A percentile compares a stretch with the other conserved stretches of the same genome.
These are phyloP conservation scores for Phytophthora crassamura DNA, from an alignment of 352 stramenopile species.

Conservation along the genomic window DNA sequence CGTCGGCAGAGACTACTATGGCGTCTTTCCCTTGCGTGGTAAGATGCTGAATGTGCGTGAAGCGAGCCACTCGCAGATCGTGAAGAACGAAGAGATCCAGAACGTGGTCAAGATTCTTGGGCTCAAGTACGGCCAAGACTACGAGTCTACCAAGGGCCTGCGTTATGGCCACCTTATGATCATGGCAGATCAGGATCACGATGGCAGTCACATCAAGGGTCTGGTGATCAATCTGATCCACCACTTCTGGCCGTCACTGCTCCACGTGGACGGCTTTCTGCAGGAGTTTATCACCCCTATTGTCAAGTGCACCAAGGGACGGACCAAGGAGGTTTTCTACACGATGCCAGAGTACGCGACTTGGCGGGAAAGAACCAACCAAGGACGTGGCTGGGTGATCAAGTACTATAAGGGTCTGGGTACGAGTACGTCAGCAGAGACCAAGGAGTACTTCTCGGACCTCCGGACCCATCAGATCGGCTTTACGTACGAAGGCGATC, in stretches of 20 bases:
- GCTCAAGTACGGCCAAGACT: conserved; percentile 95
- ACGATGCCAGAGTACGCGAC: conserved; percentile 97
- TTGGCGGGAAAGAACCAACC: conserved; percentile 90
- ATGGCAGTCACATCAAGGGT: conserved; percentile 99
- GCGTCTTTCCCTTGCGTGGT: conserved; percentile 97
- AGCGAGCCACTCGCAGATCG: conserved; percentile 95
- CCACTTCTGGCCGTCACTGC: conserved; percentile 97
- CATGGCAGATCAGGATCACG: conserved; percentile 99
- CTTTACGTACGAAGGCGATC: conserved; percentile 93
- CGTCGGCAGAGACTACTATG: conserved; percentile 96
- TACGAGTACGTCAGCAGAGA: conserved; percentile 97
- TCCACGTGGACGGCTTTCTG: conserved; percentile 92
- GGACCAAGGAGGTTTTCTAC: conserved; percentile 94
- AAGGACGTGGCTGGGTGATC: conserved; percentile 94
- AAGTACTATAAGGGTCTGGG: conserved; percentile 99
- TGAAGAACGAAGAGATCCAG: conserved; percentile 98
- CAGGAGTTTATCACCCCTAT: conserved; percentile 98
- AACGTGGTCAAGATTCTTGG: conserved; percentile 97
- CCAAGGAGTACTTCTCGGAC: conserved; percentile 98
- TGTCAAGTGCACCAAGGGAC: conserved; percentile 95
- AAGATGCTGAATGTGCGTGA: conserved; percentile 99
- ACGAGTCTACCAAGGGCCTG: conserved; percentile 88
- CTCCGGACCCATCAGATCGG: conserved; percentile 94
- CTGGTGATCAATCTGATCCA: conserved; percentile 99
- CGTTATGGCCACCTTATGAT: conserved; percentile 99